Base-by-base conservation (phyloP, 768 basidiomycete genomes). In the Neoboletus brunneissimus region DNA sequence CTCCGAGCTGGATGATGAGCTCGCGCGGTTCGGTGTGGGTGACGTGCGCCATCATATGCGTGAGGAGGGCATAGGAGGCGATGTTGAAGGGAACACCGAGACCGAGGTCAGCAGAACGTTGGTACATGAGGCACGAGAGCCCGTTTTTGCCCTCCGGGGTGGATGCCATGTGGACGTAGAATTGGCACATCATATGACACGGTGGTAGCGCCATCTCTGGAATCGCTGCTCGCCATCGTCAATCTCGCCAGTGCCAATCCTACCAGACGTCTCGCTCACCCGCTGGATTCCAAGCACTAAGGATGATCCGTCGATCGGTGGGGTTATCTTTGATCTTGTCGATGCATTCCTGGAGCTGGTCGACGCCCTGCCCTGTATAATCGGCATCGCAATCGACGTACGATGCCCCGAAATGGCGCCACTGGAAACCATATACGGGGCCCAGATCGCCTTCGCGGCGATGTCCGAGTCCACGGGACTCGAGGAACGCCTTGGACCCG, bases 51-150 rank as follows among this genome's bases (percentile, higher is more conserved):
- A 99, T 84, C 91, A 99, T 94, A 73, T 98, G 94, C 0, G 95
- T 97, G 52, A 99, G 84, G 22, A 99, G 83, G 7, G 97, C 91
- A 72, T 98, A 99, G 0, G 97, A 98, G 13, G 96, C 97, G 73
- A 99, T 98, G 73, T 99, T 99, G 83, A 99, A 99, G 0, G 96
- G 96, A 48, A 99, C 91, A 3, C 96, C 96, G 38, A 99, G 90
- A 1, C 96, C 96, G 8, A 98, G 83, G 70, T 99, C 96, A 18
- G 95, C 95, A 13, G 96, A 98, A 45, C 97, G 91, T 68, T 98
- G 96, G 76, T 88, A 98, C 94, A 98, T 94, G 44, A 96, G 80
- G 72, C 95, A 98, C 10, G 93, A 95, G 18, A 98, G 86, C 54
- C 82, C 82, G 10, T 87, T 88, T 61, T 83, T 86, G 18, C 78